Evolutionary conservation across 345 rosid species (phyloP), one percentile per base, ranked within the genome.

Genomic region (Bretschneidera sinensis): DNA sequence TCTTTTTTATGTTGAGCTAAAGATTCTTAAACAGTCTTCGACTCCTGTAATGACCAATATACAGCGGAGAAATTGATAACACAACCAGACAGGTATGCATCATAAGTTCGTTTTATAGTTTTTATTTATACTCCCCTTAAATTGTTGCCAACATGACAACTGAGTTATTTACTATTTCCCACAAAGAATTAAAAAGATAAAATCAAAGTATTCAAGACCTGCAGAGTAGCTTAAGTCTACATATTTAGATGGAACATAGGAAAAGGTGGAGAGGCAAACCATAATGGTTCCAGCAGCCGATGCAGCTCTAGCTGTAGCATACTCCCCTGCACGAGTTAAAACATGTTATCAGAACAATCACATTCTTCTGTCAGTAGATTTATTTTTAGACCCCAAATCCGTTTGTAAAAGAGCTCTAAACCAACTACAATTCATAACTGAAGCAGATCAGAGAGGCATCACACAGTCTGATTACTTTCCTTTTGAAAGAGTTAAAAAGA

Each of bases 291-390:
- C 80, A 71, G 94, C 91, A 19, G 94, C 88, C 49, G 96, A 86
- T 13, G 94, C 75, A 61, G 96, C 96, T 73, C 96, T 82, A 54
- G 96, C 94, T 35, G 96, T 89, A 48, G 96, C 91, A 79, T 84
- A 86, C 74, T 89, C 96, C 60, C 96, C 96, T 89, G 85, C 62
- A 74, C 4, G 49, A 53, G 59, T 51, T 20, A 48, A 67, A 63
- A 51, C 11, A 55, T 33, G n/a, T 28, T 52, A 51, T 25, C 49
- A 59, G 54, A 11, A 39, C 45, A 39, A 5, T 8, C 45, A 39
- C 45, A 39, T 11, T 9, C 10, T 39, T 28, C 33, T 39, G 4
- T 9, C 11, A 39, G 9, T 14, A 39, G 16, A 39, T 39, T 9
- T n/a, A n/a, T n/a, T n/a, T n/a, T n/a, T 14, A 39, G 6, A 39